phyloP scores from a whole-genome alignment of 1,284 basidiomycete species.

The Ustilago curta region DNA sequence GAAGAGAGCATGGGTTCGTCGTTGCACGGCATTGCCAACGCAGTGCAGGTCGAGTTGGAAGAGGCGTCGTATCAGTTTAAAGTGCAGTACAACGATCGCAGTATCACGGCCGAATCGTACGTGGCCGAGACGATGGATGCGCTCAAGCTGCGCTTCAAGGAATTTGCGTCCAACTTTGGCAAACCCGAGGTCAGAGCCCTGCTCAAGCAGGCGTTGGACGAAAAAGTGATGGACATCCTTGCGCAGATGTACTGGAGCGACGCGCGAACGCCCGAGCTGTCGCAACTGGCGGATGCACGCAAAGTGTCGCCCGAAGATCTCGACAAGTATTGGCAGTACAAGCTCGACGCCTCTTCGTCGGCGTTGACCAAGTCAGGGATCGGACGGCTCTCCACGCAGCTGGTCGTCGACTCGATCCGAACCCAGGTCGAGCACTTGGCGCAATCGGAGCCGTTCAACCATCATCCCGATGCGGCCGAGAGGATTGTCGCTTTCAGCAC shows the following conservation, averaged over 20 bases:
- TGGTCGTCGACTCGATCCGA: constrained; percentile 94
- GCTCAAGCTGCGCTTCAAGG: constrained; percentile 90
- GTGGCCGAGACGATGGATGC: constrained; percentile 95
- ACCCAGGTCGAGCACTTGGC: constrained; percentile 85
- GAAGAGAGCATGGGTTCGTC: constrained; percentile 97
- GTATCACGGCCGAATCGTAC: constrained; percentile 94
- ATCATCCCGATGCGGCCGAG: constrained; percentile 87
- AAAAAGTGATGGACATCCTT: constrained; percentile 94
- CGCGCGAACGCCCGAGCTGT: constrained; percentile 81
- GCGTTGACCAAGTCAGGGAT: constrained; percentile 95
- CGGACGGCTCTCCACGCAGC: constrained; percentile 90
- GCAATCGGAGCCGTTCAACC: constrained; percentile 87
- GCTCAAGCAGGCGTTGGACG: constrained; percentile 91
- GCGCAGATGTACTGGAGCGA: constrained; percentile 98
- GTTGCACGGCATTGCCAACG: constrained; percentile 93
- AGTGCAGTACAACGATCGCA: constrained; percentile 97
- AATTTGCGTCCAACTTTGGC: constrained; percentile 84
- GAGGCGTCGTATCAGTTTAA: constrained; percentile 99
- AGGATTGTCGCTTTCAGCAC: constrained; percentile 91
- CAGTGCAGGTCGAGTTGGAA: constrained; percentile 94
- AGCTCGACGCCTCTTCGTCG: constrained; percentile 90
- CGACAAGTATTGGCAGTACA: constrained; percentile 94
- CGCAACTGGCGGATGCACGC: constrained; percentile 78
- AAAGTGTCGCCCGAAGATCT: constrained; percentile 78
- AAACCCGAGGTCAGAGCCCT: constrained; percentile 88